These are phyloP conservation scores for Colletotrichum chlorophyti DNA, from an alignment of 2,329 filamentous ascomycete genomes.

Conservation along the genomic window DNA sequence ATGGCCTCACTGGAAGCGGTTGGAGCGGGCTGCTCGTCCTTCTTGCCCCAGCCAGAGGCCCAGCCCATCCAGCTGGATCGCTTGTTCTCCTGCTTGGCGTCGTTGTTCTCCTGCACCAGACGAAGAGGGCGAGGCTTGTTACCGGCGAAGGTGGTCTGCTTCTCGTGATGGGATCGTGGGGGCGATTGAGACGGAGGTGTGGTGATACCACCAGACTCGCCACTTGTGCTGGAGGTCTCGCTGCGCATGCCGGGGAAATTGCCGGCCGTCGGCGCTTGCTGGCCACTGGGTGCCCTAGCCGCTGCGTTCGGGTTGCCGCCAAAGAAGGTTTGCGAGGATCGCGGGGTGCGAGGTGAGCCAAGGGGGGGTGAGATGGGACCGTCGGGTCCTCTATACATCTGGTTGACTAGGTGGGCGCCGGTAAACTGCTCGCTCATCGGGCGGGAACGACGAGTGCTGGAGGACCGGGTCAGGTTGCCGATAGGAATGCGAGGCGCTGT, in stretches of 20 bases:
- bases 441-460: slow-evolving; percentile 60
- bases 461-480: slow-evolving; percentile 58
- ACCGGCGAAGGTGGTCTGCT: slow-evolving; percentile 64
- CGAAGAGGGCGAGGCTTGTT: slow-evolving; percentile 85
- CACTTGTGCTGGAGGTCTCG: slow-evolving; percentile 69
- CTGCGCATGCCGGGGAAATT: slow-evolving; percentile 78
- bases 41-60: slow-evolving; percentile 56
- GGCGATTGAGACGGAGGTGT: slow-evolving; percentile 61
- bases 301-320: slow-evolving; percentile 60
- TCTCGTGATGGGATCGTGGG: slow-evolving; percentile 56
- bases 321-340: slow-evolving; percentile 72
- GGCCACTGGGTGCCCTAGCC: slow-evolving; percentile 56
- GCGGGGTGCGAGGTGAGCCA: slow-evolving; percentile 63
- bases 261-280: slow-evolving; percentile 55
- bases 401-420: slow-evolving; percentile 75
- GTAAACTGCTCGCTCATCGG: slow-evolving; percentile 71
- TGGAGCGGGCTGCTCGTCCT: slow-evolving; percentile 51
- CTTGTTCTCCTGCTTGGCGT: slow-evolving; percentile 57
- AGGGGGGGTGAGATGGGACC: slow-evolving; percentile 67
- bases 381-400: slow-evolving; percentile 84
- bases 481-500: slow-evolving; percentile 81
- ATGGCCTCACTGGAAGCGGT: slow-evolving; percentile 18
- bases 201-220: slow-evolving; percentile 66
- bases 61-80: slow-evolving; percentile 71
- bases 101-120: slow-evolving; percentile 80